Base-by-base conservation (phyloP, 257 asterid genomes). In the Forsythia suspensa region DNA sequence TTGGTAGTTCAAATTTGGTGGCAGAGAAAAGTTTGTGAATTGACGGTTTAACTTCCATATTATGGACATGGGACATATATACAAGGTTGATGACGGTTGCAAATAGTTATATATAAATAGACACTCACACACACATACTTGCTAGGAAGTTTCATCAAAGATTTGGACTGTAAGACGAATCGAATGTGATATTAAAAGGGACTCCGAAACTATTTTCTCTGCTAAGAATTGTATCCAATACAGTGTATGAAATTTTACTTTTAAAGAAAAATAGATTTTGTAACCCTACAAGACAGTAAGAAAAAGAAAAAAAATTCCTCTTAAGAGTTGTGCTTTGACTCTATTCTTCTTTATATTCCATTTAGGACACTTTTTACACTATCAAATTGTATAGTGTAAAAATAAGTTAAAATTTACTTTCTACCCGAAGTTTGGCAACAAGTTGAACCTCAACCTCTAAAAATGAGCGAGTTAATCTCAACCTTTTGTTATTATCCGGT, bases 141-240 rank as follows among this genome's bases (percentile, higher is more conserved):
- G 11, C 66, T 15, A 48, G 59, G 59, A 41, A 84, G 76, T 65
- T 77, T 71, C 44, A 76, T 76, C 66, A 69, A 68, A 52, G 71
- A 80, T 70, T 79, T 85, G 79, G 74, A 82, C 79, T 86, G 82
- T 74, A 83, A 72, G 83, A 81, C 83, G 77, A 81, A 87, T 81
- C 87, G 77, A 78, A 55, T 76, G 37, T 67, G 82, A 82, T 87
- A 72, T 83, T 87, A 86, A 70, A 75, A 71, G 73, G 34, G 77
- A 57, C 37, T 51, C 44, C 0, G 41, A n/a, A 70, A 71, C 41
- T 70, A 38, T 43, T 77, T 79, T 78, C 70, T 77, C 48, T 16
- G 44, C 71, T 55, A 78, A 77, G 81, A 82, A 73, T 48, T 67
- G 63, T 71, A 71, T 81, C 77, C 80, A 72, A 73, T 20, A 74